Evolutionary conservation across 345 rosid genomes (phyloP), one percentile per base, ranked within the genome.

Genomic region (Angophora floribunda): DNA sequence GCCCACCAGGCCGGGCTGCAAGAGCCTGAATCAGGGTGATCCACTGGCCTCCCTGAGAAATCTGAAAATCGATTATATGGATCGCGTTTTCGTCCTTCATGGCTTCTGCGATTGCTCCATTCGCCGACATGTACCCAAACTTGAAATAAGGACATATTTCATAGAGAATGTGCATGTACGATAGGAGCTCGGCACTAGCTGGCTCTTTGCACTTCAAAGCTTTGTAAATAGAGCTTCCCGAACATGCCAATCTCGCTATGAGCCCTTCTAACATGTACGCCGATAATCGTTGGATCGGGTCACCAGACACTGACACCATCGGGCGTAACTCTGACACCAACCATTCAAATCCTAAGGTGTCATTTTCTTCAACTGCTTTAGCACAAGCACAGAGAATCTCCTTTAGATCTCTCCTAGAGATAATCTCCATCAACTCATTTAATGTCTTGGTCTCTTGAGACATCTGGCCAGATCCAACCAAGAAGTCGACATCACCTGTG

Each of bases 31-130:
- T 97, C 75, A 98, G 92, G 91, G 97, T 98, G 85, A 98, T 88
- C 99, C 99, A 98, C 82, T 98, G 99, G 89, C 91, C 89, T 5
- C 99, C 99, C 90, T 98, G 99, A 5, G 93, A 88, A 78, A 96
- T 93, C 89, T 93, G 97, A 87, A 98, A 98, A 93, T 98, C 99
- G 26, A 98, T 96, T 82, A 96, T 96, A 86, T 98, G 99, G 59
- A 98, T 92, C 88, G 85, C 89, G 49, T 75, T 94, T 91, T 98
- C 98, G 65, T 92, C 92, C 92, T 94, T 98, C 92, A 95, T 92
- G 85, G 99, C 98, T 89, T 98, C 99, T 17, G 99, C 99, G 52
- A 98, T 98, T 45, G 99, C 99, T 79, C 99, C 99, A 21, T 98
- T 98, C 10, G 99, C 99, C 3, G 99, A 98, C 93, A 96, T 92